A percentile compares a stretch with the other conserved stretches of the same genome.
Conservation (phyloP, 495 filamentous ascomycete species). For the Pyrenula massariospora region DNA sequence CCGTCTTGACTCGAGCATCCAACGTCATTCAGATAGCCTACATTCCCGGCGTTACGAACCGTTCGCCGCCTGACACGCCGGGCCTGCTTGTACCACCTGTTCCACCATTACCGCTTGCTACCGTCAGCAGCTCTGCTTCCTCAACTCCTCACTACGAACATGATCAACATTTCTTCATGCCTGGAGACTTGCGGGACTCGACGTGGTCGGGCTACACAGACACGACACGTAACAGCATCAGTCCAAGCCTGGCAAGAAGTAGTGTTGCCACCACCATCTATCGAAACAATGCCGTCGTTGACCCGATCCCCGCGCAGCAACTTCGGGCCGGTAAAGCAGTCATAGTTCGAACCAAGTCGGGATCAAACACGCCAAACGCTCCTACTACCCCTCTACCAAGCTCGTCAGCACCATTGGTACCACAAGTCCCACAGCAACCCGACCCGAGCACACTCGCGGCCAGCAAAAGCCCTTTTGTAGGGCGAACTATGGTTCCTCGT, state of each 20-base stretch:
- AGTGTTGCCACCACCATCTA: conserved; percentile 90
- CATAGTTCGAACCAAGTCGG: conserved; percentile 73
- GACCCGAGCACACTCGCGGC: conserved; percentile 25
- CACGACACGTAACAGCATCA: conserved; percentile 45
- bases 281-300: conserved; percentile 73
- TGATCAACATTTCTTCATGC: conserved; percentile 90
- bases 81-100: conserved; percentile 81
- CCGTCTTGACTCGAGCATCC: conserved; percentile 86
- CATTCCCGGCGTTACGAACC: conserved; percentile 93
- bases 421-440: conserved; percentile 34
- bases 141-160: conserved; percentile 31
- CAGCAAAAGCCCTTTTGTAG: conserved; percentile 32
- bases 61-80: conserved; percentile 71
- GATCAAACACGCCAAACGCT: conserved; percentile 22
- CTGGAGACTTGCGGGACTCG: conserved; percentile 82
- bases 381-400: conserved; percentile 21
- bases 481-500: conserved; percentile 29
- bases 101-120: conserved; percentile 71
- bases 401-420: conserved; percentile 36
- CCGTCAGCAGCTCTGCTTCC: conserved; percentile 9
- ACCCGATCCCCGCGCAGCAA: conserved; percentile 70
- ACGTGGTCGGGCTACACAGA: conserved; percentile 62
- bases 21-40: conserved; percentile 99
- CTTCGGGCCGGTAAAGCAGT: conserved; percentile 75
- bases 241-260: conserved; percentile 51